Base-by-base conservation (phyloP, 148 eudicot species). In the Dysphania ambrosioides region DNA sequence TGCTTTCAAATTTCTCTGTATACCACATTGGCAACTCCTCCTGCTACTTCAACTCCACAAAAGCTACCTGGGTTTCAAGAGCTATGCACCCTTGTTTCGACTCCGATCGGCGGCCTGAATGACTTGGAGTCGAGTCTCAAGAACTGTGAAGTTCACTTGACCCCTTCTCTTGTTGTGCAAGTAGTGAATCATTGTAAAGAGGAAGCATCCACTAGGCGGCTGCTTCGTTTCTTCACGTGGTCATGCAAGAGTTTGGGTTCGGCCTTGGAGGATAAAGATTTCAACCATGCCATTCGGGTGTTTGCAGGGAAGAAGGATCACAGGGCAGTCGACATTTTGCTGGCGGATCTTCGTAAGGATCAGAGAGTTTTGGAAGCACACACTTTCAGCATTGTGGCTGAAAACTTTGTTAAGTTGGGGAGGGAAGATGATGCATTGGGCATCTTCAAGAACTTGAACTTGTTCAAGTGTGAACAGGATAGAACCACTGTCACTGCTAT, bases 181-280 rank as follows among this genome's bases (percentile, higher is more conserved):
- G 85, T 88, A 62, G 78, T 88, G 27, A 75, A 88, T 66, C 83
- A 72, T 16, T 86, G 92, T 68, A 88, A 85, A 75, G 72, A 73
- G 30, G 84, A 88, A 65, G 83, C 87, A 19, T 81, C 84, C 53
- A 73, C 79, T 7, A 88, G 87, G 68, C 80, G 87, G 69, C 51
- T 87, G 75, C 82, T 88, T 32, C 83, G 92, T 68, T 88, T 88
- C 77, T 88, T 88, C 75, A 81, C 84, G 35, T 88, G 92, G 92
- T 86, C 89, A 1, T 70, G 83, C 72, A 83, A 76, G 74, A 79
- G 59, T 75, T 79, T 88, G 68, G 82, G 82, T 10, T 40, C 70
- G 51, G 58, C 30, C 12, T 64, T 88, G 77, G 77, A 69, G 49
- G 87, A 88, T 58, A 57, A 64, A 47, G 92, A 83, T 29, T 85